These are phyloP conservation scores for Chytriomyces sp. DNA, from an alignment of 192 early-diverging fungal species.

Conservation along the genomic window DNA sequence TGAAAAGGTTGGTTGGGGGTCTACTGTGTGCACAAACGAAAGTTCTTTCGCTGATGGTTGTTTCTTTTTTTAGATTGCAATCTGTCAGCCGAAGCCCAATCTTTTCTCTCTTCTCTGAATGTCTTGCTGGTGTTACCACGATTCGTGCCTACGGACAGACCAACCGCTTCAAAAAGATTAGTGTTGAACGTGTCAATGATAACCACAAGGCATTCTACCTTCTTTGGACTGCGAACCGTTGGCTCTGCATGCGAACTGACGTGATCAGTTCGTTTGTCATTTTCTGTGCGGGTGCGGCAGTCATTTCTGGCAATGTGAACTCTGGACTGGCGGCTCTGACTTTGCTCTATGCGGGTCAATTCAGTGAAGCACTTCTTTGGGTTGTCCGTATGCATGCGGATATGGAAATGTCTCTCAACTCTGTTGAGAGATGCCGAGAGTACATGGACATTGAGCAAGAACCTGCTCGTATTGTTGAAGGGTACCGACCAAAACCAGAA, in stretches of 20 bases:
- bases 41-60: background rate
- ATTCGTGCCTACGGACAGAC: conserved; percentile 48
- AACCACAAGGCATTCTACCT: conserved; percentile 44
- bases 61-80: conserved; percentile 59
- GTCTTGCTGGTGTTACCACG: conserved; percentile 54
- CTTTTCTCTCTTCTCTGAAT: conserved; percentile 81
- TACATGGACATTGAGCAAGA: conserved; percentile 82
- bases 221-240: conserved; percentile 55
- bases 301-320: conserved; percentile 65
- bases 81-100: conserved; percentile 75
- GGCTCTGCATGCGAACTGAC: conserved; percentile 87
- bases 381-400: conserved; percentile 68
- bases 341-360: conserved; percentile 79
- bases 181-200: conserved; percentile 25
- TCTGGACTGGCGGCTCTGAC: conserved; percentile 85
- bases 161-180: conserved; percentile 61
- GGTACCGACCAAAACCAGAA: conserved; percentile 15
- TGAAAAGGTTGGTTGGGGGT: conserved; percentile 40
- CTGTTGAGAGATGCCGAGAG: conserved; percentile 84
- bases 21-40: background rate
- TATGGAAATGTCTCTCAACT: conserved; percentile 88
- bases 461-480: conserved; percentile 40
- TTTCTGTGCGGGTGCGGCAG: conserved; percentile 73
- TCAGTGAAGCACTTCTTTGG: conserved; percentile 82
- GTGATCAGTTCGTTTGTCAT: conserved; percentile 76